A percentile compares a stretch with the other conserved stretches of the same genome.
Conservation (phyloP, 2,329 filamentous ascomycete species). For the Westerdykella sp. region DNA sequence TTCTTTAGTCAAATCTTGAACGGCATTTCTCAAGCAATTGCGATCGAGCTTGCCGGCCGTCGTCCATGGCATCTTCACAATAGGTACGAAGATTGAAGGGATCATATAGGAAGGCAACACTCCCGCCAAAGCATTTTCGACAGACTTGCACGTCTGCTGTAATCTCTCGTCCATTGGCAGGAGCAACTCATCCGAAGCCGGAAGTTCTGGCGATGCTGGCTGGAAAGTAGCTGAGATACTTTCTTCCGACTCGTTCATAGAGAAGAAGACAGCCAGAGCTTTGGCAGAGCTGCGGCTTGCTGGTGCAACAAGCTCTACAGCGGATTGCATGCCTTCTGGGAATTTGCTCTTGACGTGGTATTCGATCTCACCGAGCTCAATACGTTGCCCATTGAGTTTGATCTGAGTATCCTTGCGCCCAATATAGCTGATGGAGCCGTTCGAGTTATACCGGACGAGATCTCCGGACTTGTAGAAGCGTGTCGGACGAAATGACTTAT, state of each 20-base stretch:
- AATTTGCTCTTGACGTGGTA: slow-evolving; percentile 31
- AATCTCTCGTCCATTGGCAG: slow-evolving; percentile 21
- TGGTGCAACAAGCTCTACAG: slow-evolving; percentile 29
- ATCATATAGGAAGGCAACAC: slow-evolving; percentile 32
- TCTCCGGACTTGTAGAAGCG: slow-evolving; percentile 22
- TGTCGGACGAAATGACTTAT: slow-evolving; percentile 6
- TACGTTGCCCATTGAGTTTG: slow-evolving; percentile 21
- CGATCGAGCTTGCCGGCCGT: slow-evolving; percentile 30
- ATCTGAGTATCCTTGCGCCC: slow-evolving; percentile 24
- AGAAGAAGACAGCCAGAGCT: slow-evolving; percentile 30
- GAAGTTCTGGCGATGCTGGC: slow-evolving; percentile 9
- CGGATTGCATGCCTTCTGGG: slow-evolving; percentile 26
- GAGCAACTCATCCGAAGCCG: slow-evolving; percentile 23
- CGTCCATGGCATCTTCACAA: slow-evolving; percentile 29
- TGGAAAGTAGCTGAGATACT: slow-evolving; percentile 7
- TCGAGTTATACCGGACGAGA: slow-evolving; percentile 18
- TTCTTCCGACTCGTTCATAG: slow-evolving; percentile 9
- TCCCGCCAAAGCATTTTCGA: slow-evolving; percentile 25
- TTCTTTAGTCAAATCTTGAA: slow-evolving; percentile 25
- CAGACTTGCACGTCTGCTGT: slow-evolving; percentile 23
- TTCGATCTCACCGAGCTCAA: slow-evolving; percentile 23
- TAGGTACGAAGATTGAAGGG: slow-evolving; percentile 27
- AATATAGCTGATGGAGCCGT: slow-evolving; percentile 21
- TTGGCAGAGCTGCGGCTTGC: slow-evolving; percentile 24
- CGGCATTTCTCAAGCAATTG: slow-evolving; percentile 21